A percentile compares a stretch with the other conserved stretches of the same genome.
These are phyloP conservation scores for Calendula officinalis DNA, from an alignment of 129 eudicot genomes.

Conservation along the genomic window DNA sequence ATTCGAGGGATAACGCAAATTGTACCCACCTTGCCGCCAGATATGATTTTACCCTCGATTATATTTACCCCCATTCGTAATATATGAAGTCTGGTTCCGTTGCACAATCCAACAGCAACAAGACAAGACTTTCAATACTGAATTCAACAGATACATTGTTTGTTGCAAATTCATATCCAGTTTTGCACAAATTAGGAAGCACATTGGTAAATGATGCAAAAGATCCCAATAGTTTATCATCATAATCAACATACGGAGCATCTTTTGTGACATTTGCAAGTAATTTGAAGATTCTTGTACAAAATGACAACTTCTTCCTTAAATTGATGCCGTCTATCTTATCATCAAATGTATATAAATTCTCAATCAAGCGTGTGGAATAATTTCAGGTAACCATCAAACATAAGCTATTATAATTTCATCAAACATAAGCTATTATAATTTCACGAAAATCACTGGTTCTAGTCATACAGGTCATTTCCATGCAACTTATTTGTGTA, in stretches of 20 bases:
- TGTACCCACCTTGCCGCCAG: no score
- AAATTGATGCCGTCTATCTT: conserved; percentile 41
- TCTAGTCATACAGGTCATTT: neutral
- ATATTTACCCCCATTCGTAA: no score
- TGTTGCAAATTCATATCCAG: conserved; percentile 57
- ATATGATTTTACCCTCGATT: no score
- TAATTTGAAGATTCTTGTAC: conserved; percentile 61
- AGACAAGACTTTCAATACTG: conserved; percentile 52
- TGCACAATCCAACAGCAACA: conserved; percentile 62
- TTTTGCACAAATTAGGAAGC: conserved; percentile 57
- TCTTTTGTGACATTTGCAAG: conserved; percentile 57
- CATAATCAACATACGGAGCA: conserved; percentile 49
- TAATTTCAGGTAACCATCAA: no score
- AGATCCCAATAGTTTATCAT: conserved; percentile 48
- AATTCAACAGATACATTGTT: conserved; percentile 50
- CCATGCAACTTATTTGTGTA: conserved; percentile 1
- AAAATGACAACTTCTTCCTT: conserved; percentile 58
- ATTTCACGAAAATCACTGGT: no score
- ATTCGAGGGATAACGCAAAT: no score
- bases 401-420: no score
- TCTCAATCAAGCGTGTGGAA: conserved; percentile 43
- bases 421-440: no score
- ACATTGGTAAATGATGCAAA: conserved; percentile 58
- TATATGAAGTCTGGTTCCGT: no score
- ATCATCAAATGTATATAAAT: conserved; percentile 58